Conservation (phyloP, 2,329 filamentous ascomycete genomes). For the Rutstroemia sp. region DNA sequence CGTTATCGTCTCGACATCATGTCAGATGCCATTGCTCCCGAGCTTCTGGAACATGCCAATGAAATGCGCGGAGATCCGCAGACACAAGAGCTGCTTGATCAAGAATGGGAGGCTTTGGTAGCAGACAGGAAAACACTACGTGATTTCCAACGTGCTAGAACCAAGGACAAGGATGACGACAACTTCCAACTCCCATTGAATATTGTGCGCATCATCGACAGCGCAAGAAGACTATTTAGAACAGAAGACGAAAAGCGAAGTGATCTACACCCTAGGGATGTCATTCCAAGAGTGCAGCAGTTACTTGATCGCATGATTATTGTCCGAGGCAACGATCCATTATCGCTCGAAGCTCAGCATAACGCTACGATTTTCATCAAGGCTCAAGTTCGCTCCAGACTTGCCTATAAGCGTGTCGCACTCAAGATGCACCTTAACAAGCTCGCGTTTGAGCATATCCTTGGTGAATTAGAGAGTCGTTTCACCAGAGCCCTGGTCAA, state of each 20-base stretch:
- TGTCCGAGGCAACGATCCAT: conserved; percentile 74
- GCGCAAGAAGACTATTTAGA: conserved; percentile 82
- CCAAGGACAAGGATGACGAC: conserved; percentile 66
- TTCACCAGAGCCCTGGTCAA: conserved; percentile 81
- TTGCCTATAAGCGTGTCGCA: conserved; percentile 90
- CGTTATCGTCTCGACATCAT: conserved; percentile 85
- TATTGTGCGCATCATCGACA: conserved; percentile 82
- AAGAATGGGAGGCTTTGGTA: conserved; percentile 74
- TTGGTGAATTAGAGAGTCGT: conserved; percentile 83
- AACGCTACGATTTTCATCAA: conserved; percentile 92
- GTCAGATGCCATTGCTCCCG: conserved; percentile 51
- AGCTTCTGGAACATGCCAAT: conserved; percentile 77
- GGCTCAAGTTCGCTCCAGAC: conserved; percentile 76
- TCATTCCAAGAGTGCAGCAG: conserved; percentile 70
- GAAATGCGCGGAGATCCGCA: conserved; percentile 83
- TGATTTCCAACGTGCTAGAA: conserved; percentile 43
- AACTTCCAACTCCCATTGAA: conserved; percentile 91
- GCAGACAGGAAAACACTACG: conserved; percentile 72
- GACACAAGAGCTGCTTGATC: conserved; percentile 78
- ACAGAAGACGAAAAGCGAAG: conserved; percentile 81
- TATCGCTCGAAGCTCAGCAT: conserved; percentile 79
- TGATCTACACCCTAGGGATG: conserved; percentile 81
- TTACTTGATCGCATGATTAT: conserved; percentile 73
- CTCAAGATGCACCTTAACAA: conserved; percentile 80
- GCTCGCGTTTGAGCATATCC: conserved; percentile 83